phyloP scores from a whole-genome alignment of 2,329 filamentous ascomycete species.

The Pyricularia sp. region DNA sequence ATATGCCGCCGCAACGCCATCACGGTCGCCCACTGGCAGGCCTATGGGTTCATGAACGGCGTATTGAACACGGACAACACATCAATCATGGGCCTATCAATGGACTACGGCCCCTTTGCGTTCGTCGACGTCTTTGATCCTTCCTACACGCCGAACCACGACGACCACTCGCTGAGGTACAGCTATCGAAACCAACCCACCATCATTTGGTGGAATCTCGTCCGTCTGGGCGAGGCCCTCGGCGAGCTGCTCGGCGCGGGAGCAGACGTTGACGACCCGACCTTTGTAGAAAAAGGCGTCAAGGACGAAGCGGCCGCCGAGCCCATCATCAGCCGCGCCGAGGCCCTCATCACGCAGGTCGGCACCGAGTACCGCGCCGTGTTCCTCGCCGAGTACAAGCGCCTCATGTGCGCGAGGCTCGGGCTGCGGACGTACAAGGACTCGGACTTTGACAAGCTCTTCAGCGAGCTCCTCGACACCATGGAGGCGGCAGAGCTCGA shows the following conservation, averaged over 20 bases:
- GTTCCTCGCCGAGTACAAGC: constrained; percentile 82
- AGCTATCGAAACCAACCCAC: constrained; percentile 88
- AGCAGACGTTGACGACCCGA: constrained; percentile 52
- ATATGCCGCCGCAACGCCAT: constrained; percentile 73
- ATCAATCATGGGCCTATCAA: constrained; percentile 72
- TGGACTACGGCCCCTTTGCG: constrained; percentile 94
- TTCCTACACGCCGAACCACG: constrained; percentile 89
- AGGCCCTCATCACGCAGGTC: constrained; percentile 65
- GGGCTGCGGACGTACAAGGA: constrained; percentile 60
- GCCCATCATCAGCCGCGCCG: constrained; percentile 64
- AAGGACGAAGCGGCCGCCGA: constrained; percentile 52
- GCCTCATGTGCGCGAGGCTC: constrained; percentile 65
- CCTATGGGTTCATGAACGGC: constrained; percentile 98
- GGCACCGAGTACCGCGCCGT: constrained; percentile 82
- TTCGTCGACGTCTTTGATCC: constrained; percentile 98
- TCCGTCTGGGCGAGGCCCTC: constrained; percentile 76
- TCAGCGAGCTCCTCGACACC: constrained; percentile 69
- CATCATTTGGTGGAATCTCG: constrained; percentile 98
- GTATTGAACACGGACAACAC: constrained; percentile 98
- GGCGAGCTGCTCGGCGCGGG: constrained; percentile 81
- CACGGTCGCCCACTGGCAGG: constrained; percentile 89
- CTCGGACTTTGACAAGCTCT: constrained; percentile 66
- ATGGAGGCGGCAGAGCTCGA: constrained; percentile 76
- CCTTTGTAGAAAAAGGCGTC: constrained; percentile 63
- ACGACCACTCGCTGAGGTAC: constrained; percentile 78